Base-by-base conservation (phyloP, 108 stramenopile genomes). In the Skeletonema costatum region DNA sequence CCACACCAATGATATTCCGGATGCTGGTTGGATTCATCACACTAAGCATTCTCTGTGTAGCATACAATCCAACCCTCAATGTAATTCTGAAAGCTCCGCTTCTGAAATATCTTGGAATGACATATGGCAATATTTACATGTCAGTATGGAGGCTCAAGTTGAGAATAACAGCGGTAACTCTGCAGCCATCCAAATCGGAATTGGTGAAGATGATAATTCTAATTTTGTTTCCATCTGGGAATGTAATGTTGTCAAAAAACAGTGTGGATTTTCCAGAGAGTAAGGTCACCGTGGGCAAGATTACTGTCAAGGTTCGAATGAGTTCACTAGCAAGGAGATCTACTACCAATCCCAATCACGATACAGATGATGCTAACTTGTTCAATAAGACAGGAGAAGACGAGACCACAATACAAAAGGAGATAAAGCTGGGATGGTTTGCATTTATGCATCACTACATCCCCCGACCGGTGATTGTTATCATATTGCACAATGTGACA, bases 151-250 rank as follows among this genome's bases (percentile, higher is more conserved):
- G 33, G 11, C 31, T 66, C 16, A 67, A 73, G 31, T 12, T 81
- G 12, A 63, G 48, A 19, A 46, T 81, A 31, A 66, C 72, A 4
- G 50, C 66, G 2, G 39, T 75, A 39, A 53, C 61, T 56, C 36
- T 81, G 6, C 25, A 65, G 1, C 78, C 78, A 39, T 44, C 64
- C n/a, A 53, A 74, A 9, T 65, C 73, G n/a, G 69, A 73, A 0
- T 19, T 81, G 35, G 9, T 74, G 2, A 35, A 7, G 32, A n/a
- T 17, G 13, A 44, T 74, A 25, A 64, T 81, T 60, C 73, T 32
- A 19, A 56, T 61, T 53, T 9, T 81, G 10, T 75, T 81, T 36
- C 80, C 80, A 19, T 74, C 73, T 53, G 80, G 69, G 12, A 46
- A 69, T 32, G 80, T 81, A n/a, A 60, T 63, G 64, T 39, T 14